Percentiles rank a stretch among this genome's conserved stretches.
Evolutionary conservation across 441 rosid species (phyloP).

Genomic region (Omphalea diandra): DNA sequence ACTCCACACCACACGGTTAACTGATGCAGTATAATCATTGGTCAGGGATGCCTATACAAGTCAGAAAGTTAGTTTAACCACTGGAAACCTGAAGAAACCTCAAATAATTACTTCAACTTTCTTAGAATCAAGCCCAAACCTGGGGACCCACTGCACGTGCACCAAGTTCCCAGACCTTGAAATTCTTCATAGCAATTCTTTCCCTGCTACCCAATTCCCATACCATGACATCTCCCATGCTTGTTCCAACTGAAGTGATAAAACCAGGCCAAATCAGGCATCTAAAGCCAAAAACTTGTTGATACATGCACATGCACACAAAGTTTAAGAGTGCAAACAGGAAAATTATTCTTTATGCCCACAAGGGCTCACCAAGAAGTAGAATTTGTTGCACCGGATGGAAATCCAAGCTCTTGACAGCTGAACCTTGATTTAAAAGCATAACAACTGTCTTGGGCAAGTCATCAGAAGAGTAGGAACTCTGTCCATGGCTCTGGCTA

Average conservation of each 20-base stretch:
- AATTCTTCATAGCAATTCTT: slow-evolving; percentile 52
- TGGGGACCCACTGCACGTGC: slow-evolving; percentile 53
- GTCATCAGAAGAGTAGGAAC: slow-evolving; percentile 64
- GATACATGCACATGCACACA: not conserved
- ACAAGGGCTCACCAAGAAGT: slow-evolving; percentile 56
- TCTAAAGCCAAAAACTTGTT: not conserved
- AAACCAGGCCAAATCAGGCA: slow-evolving; percentile 19
- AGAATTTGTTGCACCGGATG: slow-evolving; percentile 68
- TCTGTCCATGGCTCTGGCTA: slow-evolving; percentile 66
- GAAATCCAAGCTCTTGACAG: slow-evolving; percentile 83
- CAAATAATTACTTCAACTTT: slow-evolving; percentile 11
- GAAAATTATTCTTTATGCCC: slow-evolving; percentile 13
- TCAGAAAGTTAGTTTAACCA: slow-evolving; percentile 21
- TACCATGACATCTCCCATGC: slow-evolving; percentile 60
- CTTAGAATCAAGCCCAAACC: slow-evolving; percentile 40
- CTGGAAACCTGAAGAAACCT: slow-evolving; percentile 15
- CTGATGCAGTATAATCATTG: slow-evolving; percentile 54
- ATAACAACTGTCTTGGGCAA: slow-evolving; percentile 61
- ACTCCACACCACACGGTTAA: slow-evolving; percentile 88
- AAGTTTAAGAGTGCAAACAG: slow-evolving; percentile 14
- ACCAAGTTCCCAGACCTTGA: slow-evolving; percentile 68
- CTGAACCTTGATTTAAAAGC: slow-evolving; percentile 59
- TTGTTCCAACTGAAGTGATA: slow-evolving; percentile 72
- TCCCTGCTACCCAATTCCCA: slow-evolving; percentile 78
- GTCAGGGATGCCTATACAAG: slow-evolving; percentile 52